These are phyloP conservation scores for Nothophoma quercina DNA, from an alignment of 2,329 filamentous ascomycete species.

Conservation along the genomic window DNA sequence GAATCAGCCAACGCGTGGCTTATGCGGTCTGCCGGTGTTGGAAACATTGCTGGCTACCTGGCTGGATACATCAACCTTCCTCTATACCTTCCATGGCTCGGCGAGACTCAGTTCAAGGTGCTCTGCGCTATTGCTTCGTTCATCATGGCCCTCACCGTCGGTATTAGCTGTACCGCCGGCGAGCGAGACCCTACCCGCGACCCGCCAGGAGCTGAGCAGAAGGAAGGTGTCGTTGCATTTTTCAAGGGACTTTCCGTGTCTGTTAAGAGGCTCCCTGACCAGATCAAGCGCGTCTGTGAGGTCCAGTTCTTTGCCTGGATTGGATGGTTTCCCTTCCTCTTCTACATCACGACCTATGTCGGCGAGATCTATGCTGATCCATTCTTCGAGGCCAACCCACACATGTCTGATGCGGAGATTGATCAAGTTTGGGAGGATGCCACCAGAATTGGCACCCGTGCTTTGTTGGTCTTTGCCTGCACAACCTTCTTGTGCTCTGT, in stretches of 20 bases:
- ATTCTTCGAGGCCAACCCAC: constrained; percentile 76
- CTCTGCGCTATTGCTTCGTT: constrained; percentile 86
- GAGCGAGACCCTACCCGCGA: constrained; percentile 84
- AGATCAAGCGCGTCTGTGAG: constrained; percentile 79
- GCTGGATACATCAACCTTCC: constrained; percentile 86
- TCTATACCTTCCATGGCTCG: constrained; percentile 77
- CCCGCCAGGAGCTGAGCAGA: constrained; percentile 62
- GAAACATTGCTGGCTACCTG: constrained; percentile 89
- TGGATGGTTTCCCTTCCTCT: constrained; percentile 93
- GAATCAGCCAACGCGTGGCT: constrained; percentile 95
- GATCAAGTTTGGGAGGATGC: constrained; percentile 83
- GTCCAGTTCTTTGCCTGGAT: constrained; percentile 79
- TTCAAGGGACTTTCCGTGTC: constrained; percentile 80
- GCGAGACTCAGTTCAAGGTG: constrained; percentile 89
- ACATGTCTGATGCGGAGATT: constrained; percentile 78
- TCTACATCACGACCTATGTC: constrained; percentile 94
- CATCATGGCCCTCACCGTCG: constrained; percentile 72
- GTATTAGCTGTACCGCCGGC: constrained; percentile 70
- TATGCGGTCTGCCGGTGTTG: constrained; percentile 82
- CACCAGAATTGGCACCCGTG: constrained; percentile 87
- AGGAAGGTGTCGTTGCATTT: constrained; percentile 75
- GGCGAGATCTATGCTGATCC: constrained; percentile 92
- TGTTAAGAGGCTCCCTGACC: constrained; percentile 78
- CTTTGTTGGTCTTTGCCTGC: constrained; percentile 85
- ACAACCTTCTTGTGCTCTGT: constrained; percentile 84